A percentile compares a stretch with the other conserved stretches of the same genome.
Evolutionary conservation across 352 stramenopile genomes (phyloP).

Genomic region (Globisporangium orthogonon): DNA sequence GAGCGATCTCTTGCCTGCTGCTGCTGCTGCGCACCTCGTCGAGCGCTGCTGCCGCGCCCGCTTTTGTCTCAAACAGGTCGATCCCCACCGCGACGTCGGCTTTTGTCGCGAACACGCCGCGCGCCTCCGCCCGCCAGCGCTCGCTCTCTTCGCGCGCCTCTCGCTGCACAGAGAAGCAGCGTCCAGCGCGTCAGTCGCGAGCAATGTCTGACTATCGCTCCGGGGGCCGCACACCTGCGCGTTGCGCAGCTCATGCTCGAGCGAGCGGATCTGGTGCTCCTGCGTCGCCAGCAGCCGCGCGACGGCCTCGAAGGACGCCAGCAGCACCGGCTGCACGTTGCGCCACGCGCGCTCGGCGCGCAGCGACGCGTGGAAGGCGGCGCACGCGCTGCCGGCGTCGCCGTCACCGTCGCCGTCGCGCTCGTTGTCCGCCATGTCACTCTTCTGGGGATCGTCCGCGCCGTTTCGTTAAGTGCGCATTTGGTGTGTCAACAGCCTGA

Average conservation of each 20-base stretch:
- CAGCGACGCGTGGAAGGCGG: slow-evolving; percentile 19
- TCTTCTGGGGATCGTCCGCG: neutral
- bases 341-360: slow-evolving; percentile 43
- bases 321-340: slow-evolving; percentile 55
- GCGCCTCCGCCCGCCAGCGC: neutral
- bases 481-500: too few relatives aligned
- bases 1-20: neutral
- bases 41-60: neutral
- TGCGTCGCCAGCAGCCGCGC: slow-evolving; percentile 33
- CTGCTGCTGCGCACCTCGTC: neutral
- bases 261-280: slow-evolving; percentile 14
- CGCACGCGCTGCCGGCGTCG: neutral
- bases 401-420: too few relatives aligned
- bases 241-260: slow-evolving; percentile 7
- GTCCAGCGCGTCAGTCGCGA: too few relatives aligned
- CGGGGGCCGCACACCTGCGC: neutral
- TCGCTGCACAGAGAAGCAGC: neutral
- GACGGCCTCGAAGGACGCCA: slow-evolving; percentile 30
- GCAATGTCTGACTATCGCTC: too few relatives aligned
- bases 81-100: neutral
- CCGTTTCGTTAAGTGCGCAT: neutral
- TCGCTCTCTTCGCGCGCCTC: neutral
- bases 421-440: neutral
- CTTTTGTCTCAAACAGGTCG: neutral
- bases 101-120: neutral